These are phyloP conservation scores for Quercus mongolica DNA, from an alignment of 306 rosid species.

Conservation along the genomic window DNA sequence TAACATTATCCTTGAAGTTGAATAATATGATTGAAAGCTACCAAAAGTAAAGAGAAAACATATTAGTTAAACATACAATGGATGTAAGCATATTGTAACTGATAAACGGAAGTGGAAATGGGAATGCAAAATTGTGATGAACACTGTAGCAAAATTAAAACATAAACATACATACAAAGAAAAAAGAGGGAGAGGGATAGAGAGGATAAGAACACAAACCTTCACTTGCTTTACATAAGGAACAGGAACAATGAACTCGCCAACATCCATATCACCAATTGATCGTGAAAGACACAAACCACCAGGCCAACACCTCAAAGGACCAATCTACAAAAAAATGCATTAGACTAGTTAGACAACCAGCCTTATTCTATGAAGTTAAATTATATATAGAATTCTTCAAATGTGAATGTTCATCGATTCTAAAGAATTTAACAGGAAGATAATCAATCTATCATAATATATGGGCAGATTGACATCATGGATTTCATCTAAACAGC, in stretches of 20 bases:
- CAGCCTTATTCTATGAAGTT: neutral
- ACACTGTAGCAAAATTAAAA: neutral
- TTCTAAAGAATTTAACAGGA: neutral
- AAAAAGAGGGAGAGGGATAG: neutral
- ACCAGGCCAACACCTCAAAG: slow-evolving; percentile 99
- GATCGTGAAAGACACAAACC: slow-evolving; percentile 98
- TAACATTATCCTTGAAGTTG: neutral
- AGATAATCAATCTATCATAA: slow-evolving; percentile 9
- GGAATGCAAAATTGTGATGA: neutral
- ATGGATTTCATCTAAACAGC: neutral
- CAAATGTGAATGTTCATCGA: neutral
- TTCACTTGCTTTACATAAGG: slow-evolving; percentile 98
- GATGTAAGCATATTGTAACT: neutral
- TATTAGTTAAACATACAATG: neutral
- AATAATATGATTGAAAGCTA: neutral
- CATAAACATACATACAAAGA: neutral
- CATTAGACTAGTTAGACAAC: neutral
- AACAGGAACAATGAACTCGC: slow-evolving; percentile 94
- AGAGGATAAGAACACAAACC: slow-evolving; percentile 40
- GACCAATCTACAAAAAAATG: slow-evolving; percentile 64
- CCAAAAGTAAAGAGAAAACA: neutral
- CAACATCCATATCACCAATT: slow-evolving; percentile 94
- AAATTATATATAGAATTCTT: slow-evolving; percentile 13
- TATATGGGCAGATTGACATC: slow-evolving; percentile 10
- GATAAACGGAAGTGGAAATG: neutral